phyloP scores from a whole-genome alignment of 2,329 filamentous ascomycete genomes.

The Fusarium sp. region DNA sequence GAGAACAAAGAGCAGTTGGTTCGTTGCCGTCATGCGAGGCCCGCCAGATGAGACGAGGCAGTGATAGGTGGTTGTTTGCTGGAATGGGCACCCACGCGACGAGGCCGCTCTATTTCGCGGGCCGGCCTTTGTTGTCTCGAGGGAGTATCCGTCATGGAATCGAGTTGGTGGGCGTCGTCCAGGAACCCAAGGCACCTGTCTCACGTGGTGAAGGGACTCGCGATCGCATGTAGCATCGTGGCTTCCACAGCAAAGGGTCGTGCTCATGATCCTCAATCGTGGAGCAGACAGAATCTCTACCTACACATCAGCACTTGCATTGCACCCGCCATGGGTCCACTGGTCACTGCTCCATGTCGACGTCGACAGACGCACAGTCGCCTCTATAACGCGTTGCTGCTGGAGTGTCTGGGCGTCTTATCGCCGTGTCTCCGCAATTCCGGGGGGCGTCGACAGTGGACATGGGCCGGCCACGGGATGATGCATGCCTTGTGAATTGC shows the following conservation, averaged over 20 bases:
- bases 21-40: background rate
- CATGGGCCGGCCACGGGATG: slow-evolving; percentile 1
- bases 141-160: background rate
- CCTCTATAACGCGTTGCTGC: slow-evolving; percentile 12
- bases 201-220: background rate
- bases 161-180: background rate
- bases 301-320: slow-evolving; percentile 1
- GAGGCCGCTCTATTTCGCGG: background rate
- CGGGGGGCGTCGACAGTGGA: slow-evolving; percentile 2
- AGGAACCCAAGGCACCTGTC: background rate
- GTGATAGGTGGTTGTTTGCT: slow-evolving; percentile 12
- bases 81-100: slow-evolving; percentile 8
- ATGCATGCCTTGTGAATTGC: slow-evolving; percentile 19
- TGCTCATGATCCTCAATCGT: slow-evolving; percentile 14
- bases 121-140: background rate
- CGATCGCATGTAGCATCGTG: slow-evolving; percentile 15
- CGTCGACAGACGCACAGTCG: slow-evolving; percentile 5
- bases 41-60: slow-evolving; percentile 9
- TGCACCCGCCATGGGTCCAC: slow-evolving; percentile 9
- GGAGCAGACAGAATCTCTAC: slow-evolving; percentile 1
- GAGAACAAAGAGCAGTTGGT: slow-evolving; percentile 5
- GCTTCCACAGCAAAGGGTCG: background rate
- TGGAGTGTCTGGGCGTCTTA: background rate
- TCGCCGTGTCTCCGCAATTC: slow-evolving; percentile 6
- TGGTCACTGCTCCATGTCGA: slow-evolving; percentile 10